Base-by-base conservation (phyloP, 2,329 filamentous ascomycete species). In the Penicillium sp. region DNA sequence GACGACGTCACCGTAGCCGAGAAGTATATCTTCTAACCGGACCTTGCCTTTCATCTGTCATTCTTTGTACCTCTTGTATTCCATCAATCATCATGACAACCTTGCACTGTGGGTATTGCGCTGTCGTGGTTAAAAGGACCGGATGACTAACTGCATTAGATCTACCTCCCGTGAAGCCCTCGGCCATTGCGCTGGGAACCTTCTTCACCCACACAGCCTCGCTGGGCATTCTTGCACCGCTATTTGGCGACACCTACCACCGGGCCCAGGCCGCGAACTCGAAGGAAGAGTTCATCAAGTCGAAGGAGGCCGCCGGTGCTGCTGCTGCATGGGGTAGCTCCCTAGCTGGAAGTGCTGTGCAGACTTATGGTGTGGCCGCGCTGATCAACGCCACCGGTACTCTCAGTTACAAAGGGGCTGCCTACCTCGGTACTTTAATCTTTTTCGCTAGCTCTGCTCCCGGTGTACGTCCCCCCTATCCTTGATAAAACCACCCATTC, bases 181-280 rank as follows among this genome's bases (percentile, higher is more conserved):
- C 93, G 74, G 93, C 95, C 72, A 96, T 99, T 74, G 95, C 93
- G 73, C 87, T 98, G 72, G 95, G 95, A 80, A 95, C 93, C 62
- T 81, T 92, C 78, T 99, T 97, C 88, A 97, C 90, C 85, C 93
- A 99, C 81, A 88, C 88, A 70, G 84, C 92, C 71, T 95, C 95
- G 73, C 88, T 95, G 64, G 93, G 91, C 62, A 87, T 98, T 69
- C 86, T 98, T 62, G 85, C 87, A 59, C 93, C 93, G 62, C 81
- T 98, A 78, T 96, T 98, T 76, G 93, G 95, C 74, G 89, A 96
- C 73, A 93, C 92, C 72, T 97, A 96, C 85, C 88, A 93, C 80
- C 90, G 91, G 69, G 93, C 93, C 67, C 93, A 96, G 85, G 81
- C 86, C 60, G 87, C 93, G 77, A 93, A 96, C 86, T 91, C 89